Evolutionary conservation across 108 stramenopile genomes (phyloP), one percentile per base, ranked within the genome.

Genomic region (Bacterosira constricta): DNA sequence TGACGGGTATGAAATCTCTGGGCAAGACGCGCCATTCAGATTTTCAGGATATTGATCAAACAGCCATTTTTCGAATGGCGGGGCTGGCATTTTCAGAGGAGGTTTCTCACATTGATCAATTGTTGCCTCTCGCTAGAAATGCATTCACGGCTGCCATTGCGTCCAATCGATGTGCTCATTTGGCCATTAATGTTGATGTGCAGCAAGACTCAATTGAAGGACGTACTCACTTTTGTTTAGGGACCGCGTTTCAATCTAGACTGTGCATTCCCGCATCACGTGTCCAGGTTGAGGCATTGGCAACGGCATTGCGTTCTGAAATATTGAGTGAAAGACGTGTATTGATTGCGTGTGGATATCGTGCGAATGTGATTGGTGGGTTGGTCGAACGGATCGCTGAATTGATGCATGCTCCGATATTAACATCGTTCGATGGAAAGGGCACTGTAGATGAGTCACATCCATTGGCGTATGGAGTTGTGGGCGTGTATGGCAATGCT

Each of bases 41-140:
- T 20, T 84, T 84, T 26, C 83, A 84, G 52, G 83, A 84, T 45
- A 71, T 80, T 18, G 70, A 84, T 37, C 83, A 83, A 42, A 45
- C 38, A 23, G 51, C 69, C 17, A 65, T 84, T 8, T 84, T 84
- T 36, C 65, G 75, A 6, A 80, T 75, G 63, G 79, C 74, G 9
- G 83, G 83, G 5, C 45, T 84, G 12, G 75, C 45, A 8, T 66
- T 69, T 4, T 63, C 59, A 4, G 64, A 72, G 55, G 51, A 69
- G 9, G 71, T 47, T 21, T n/a, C 37, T 10, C 37, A 57, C 34
- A 27, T 50, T n/a, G 27, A 74, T 63, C 68, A 67, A 59, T 42
- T 81, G 6, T 67, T 81, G 34, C 83, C 83, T 12, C 64, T 84
- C 12, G 38, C 81, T 2, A 61, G 83, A 3, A 80, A 84, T 63